Evolutionary conservation across 2,329 filamentous ascomycete genomes (phyloP), one percentile per base, ranked within the genome.

Genomic region (Septoria linicola): DNA sequence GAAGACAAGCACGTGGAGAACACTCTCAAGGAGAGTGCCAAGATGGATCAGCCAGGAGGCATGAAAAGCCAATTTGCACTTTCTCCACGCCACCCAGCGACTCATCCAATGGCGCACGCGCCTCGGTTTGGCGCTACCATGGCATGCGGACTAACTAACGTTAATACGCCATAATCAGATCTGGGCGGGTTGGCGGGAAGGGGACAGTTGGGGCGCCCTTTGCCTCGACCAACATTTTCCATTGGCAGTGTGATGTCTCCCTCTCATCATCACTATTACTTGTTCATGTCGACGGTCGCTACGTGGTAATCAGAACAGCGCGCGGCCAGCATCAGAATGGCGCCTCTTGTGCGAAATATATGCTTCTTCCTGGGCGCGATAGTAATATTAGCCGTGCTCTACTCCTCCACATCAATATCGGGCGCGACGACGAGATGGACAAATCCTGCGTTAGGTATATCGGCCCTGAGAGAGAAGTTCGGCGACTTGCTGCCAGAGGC

Each of bases 381-480:
- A 19, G 44, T 53, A 31, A 47, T 53, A 32, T 39, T 53, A 31
- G 50, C 50, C 10, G 50, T 53, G 32, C 50, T 53, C 39, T 53
- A 49, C 44, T 53, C 50, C 25, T 53, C 50, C 39, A 53, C 50
- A 27, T 49, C 50, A n/a, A 42, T 53, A 19, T 47, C 50, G 3
- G 50, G 44, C 21, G 35, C 50, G 27, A 47, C 50, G 44, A 49
- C 50, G 30, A 48, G 44, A 49, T 53, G 44, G 50, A 53, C 46
- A 42, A 42, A 49, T n/a, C 50, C 50, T 13, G 50, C 50, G 21
- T 44, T 49, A 42, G 44, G 50, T 40, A 49, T 53, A 41, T 49
- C 50, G 14, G 44, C 35, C 10, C 44, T 48, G 25, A 40, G 31
- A 40, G 44, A 53, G 39, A 53, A 53, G 35, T 53, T 53, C 37